Percentiles rank a stretch among this genome's conserved stretches.
phyloP scores from a whole-genome alignment of 768 basidiomycete genomes.

The Lactarius trivialis region DNA sequence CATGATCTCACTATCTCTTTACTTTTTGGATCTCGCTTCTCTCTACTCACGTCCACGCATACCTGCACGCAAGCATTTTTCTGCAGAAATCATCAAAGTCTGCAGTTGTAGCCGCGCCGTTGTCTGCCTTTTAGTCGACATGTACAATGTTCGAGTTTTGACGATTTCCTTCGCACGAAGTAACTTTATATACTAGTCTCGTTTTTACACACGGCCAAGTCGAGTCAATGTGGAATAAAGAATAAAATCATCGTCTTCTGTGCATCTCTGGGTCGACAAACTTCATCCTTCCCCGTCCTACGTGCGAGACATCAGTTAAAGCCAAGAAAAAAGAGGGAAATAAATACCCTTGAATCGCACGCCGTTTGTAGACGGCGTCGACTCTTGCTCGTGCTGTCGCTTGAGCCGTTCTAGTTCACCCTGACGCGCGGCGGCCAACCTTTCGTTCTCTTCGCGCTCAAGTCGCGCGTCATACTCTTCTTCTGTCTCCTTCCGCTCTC shows the following conservation, averaged over 20 bases:
- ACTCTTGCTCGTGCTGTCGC: slow-evolving; percentile 32
- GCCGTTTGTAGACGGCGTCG: slow-evolving; percentile 33
- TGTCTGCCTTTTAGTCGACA: slow-evolving; percentile 9
- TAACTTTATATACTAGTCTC: slow-evolving; percentile 18
- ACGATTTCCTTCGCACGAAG: slow-evolving; percentile 11
- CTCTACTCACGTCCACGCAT: slow-evolving; percentile 19
- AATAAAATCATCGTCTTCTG: slow-evolving; percentile 23
- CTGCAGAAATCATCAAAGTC: slow-evolving; percentile 6
- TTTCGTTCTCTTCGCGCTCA: slow-evolving; percentile 60
- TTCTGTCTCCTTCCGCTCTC: slow-evolving; percentile 44
- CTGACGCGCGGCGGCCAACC: slow-evolving; percentile 42
- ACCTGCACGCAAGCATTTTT: slow-evolving; percentile 20
- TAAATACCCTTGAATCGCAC: slow-evolving; percentile 59
- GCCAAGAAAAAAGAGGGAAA: background rate
- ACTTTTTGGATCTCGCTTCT: slow-evolving; percentile 17
- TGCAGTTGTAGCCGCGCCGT: slow-evolving; percentile 10
- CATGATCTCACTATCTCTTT: slow-evolving; percentile 19
- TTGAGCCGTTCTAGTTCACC: slow-evolving; percentile 46
- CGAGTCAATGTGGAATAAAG: background rate
- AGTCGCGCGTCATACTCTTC: slow-evolving; percentile 67
- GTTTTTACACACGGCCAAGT: slow-evolving; percentile 3
- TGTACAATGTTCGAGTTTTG: slow-evolving; percentile 13
- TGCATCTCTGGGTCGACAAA: slow-evolving; percentile 53
- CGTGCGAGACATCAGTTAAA: background rate
- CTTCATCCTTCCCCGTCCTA: slow-evolving; percentile 64